Evolutionary conservation across 2,329 filamentous ascomycete species (phyloP).

Genomic region (Fusarium chlamydosporum): DNA sequence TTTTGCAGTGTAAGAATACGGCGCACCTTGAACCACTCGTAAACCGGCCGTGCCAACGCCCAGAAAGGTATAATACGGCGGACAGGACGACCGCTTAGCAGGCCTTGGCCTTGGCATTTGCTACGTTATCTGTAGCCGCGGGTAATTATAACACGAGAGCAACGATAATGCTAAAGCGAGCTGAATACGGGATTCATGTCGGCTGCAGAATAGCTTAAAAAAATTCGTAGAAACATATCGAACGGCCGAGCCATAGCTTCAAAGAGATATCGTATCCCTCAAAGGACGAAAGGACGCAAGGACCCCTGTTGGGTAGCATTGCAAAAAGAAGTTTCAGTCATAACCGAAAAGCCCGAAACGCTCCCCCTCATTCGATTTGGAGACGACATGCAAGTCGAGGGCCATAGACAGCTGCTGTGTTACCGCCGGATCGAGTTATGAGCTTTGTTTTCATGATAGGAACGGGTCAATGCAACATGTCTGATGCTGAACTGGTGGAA

Average conservation of each 20-base stretch:
- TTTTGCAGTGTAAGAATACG: slow-evolving; percentile 36
- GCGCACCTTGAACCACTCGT: slow-evolving; percentile 36
- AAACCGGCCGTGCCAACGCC: slow-evolving; percentile 39
- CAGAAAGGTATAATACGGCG: slow-evolving; percentile 43
- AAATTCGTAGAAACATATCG: slow-evolving; percentile 20
- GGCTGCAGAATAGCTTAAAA: slow-evolving; percentile 18
- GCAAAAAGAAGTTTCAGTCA: slow-evolving; percentile 29
- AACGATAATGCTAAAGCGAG: slow-evolving; percentile 13
- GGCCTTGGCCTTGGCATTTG: slow-evolving; percentile 38
- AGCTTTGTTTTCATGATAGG: slow-evolving; percentile 19
- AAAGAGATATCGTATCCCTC: slow-evolving; percentile 19
- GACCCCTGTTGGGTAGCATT: slow-evolving; percentile 26
- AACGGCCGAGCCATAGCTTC: slow-evolving; percentile 21
- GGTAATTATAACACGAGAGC: slow-evolving; percentile 23
- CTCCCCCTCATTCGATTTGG: slow-evolving; percentile 34
- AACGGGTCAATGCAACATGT: slow-evolving; percentile 12
- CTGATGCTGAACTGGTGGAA: slow-evolving; percentile 16
- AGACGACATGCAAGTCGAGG: slow-evolving; percentile 19
- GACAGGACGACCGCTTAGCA: slow-evolving; percentile 37
- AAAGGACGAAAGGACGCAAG: slow-evolving; percentile 15
- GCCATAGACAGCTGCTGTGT: slow-evolving; percentile 18
- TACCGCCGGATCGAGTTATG: slow-evolving; percentile 22
- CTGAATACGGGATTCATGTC: slow-evolving; percentile 40
- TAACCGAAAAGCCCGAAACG: slow-evolving; percentile 33
- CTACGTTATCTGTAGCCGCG: slow-evolving; percentile 25